phyloP scores from a whole-genome alignment of 345 rosid species.

The Acer campestre region DNA sequence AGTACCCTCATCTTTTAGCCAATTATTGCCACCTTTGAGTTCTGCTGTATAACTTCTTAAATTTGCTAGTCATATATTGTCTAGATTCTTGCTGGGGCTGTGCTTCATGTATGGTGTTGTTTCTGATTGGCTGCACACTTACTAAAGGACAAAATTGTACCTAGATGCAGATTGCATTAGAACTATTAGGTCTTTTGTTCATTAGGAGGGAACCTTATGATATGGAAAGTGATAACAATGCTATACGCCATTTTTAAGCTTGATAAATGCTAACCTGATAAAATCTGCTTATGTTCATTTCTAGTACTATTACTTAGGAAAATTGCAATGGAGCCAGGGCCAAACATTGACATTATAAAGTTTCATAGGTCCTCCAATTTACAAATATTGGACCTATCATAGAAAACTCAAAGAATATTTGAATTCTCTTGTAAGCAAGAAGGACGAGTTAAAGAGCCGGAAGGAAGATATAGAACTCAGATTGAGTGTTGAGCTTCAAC shows the following conservation, averaged over 20 bases:
- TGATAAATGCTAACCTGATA: no score
- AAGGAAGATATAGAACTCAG: not conserved
- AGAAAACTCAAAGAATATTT: not conserved
- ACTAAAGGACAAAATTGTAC: not conserved
- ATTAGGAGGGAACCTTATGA: no score
- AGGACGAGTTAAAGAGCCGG: not conserved
- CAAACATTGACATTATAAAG: not conserved
- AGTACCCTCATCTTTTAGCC: not conserved
- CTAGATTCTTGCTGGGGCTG: no score
- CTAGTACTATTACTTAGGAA: no score
- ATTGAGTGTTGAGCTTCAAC: not conserved
- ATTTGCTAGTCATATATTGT: not conserved
- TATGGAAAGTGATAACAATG: no score
- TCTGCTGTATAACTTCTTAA: not conserved
- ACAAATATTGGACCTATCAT: not conserved
- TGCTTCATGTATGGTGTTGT: no score
- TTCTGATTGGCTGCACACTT: not conserved
- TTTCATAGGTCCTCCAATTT: not conserved
- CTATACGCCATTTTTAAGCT: no score
- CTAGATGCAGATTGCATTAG: no score
- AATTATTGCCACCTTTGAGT: not conserved
- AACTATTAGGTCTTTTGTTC: no score
- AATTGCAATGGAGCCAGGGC: not conserved
- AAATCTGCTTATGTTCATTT: no score
- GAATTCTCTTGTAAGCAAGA: not conserved